Base-by-base conservation (phyloP, 371 early-diverging fungal species). In the Cokeromyces recurvatus region DNA sequence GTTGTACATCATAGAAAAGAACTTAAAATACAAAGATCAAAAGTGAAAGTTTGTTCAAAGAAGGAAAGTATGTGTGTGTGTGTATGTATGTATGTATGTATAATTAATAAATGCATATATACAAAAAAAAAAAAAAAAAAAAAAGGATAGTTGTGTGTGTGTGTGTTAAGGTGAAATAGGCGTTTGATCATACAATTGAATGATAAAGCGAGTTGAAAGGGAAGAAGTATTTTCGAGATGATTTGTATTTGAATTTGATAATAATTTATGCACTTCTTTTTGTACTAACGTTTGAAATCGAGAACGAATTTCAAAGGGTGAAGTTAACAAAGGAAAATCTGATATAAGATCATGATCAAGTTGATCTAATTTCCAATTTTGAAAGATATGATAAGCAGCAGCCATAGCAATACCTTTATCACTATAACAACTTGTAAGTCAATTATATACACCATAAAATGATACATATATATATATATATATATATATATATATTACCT, bases 401-500 rank as follows among this genome's bases (percentile, higher is more conserved):
- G 74, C 74, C 74, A 74, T 70, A 11, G 66, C 74, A 23, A 74
- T 64, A 5, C 60, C 65, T 35, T 70, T 74, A 43, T 74, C 68
- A 58, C 74, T 74, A 51, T 23, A n/a, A n/a, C n/a, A n/a, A n/a
- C n/a, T n/a, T n/a, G n/a, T n/a, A n/a, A n/a, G n/a, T n/a, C n/a
- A n/a, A n/a, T n/a, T n/a, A n/a, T n/a, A n/a, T n/a, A n/a, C n/a
- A n/a, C n/a, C n/a, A n/a, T n/a, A n/a, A n/a, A n/a, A n/a, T n/a
- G n/a, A n/a, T n/a, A n/a, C n/a, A n/a, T n/a, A n/a, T n/a, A n/a
- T n/a, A n/a, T n/a, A n/a, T n/a, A n/a, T n/a, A n/a, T n/a, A n/a
- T n/a, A n/a, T n/a, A n/a, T n/a, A n/a, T n/a, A n/a, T n/a, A n/a
- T 32, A 12, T 19, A 12, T 46, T 66, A 61, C 68, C 65, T 62